Evolutionary conservation across 208 protist species (phyloP), one percentile per base, ranked within the genome.

Genomic region (Trypanosomatidae sp.): DNA sequence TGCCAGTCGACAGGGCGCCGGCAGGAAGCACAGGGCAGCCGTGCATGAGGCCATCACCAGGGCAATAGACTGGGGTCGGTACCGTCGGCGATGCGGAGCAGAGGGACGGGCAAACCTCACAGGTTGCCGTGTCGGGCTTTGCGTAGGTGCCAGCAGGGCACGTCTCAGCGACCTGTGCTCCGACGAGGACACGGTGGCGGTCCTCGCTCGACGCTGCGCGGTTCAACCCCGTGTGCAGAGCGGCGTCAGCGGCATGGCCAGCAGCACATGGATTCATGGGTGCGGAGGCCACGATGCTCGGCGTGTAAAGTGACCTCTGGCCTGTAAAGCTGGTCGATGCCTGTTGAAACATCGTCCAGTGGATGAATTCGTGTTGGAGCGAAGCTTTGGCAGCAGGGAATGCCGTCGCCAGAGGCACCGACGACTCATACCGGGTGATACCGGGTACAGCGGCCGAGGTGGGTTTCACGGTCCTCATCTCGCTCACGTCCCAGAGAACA

Each of bases 11-110:
- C 46, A 67, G 39, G 12, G 75, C 69, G 36, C 60, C 75, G 1
- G 30, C 46, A 3, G 75, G 69, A 30, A 68, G 56, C 12, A 46
- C 36, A 4, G 75, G 75, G 55, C 75, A 80, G 44, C 69, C 75
- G 62, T 80, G 75, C 64, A 80, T 39, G n/a, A 80, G 69, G 17
- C 75, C 75, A 30, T 80, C 75, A 22, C 75, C 75, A 13, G 75
- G 75, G 49, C 75, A 80, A 44, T 71, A 80, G 41, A 80, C 53
- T 15, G 75, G 75, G 10, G 66, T 44, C 8, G 50, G 25, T 17
- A 1, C 30, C 15, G 33, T 13, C 22, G 39, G 17, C 3, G 44
- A 13, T 33, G 47, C 60, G 22, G 69, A 70, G 53, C 75, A 80
- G 6, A 58, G 46, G 9, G 64, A 66, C 50, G 75, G 75, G 30